phyloP scores from a whole-genome alignment of 352 stramenopile species.

The Phytophthora syringae region DNA sequence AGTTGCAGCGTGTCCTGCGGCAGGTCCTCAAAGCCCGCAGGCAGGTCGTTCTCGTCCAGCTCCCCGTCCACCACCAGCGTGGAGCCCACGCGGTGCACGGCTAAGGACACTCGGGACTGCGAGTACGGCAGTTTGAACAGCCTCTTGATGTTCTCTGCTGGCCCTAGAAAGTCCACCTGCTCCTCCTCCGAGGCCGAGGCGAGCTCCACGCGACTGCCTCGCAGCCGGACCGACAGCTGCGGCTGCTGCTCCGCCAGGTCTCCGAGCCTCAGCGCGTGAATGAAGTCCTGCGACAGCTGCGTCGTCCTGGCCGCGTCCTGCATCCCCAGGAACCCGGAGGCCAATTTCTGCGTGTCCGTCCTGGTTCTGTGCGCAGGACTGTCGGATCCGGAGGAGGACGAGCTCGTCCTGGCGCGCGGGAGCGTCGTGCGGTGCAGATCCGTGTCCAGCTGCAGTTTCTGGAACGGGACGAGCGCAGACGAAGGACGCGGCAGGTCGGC shows the following conservation, averaged over 20 bases:
- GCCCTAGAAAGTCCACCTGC: constrained; percentile 79
- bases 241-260: constrained; percentile 59
- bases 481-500: constrained; percentile 23
- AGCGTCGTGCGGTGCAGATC: constrained; percentile 79
- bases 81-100: constrained; percentile 78
- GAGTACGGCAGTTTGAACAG: constrained; percentile 90
- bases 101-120: constrained; percentile 75
- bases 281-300: constrained; percentile 69
- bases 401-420: constrained; percentile 26
- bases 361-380: constrained; percentile 23
- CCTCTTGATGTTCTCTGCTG: constrained; percentile 87
- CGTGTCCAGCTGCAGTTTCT: constrained; percentile 83
- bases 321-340: constrained; percentile 41
- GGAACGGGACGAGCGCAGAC: constrained; percentile 78
- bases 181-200: constrained; percentile 72
- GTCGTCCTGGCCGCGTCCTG: constrained; percentile 30
- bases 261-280: constrained; percentile 66
- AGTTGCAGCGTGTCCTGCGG: constrained; percentile 65
- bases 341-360: constrained; percentile 41
- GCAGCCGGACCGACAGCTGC: constrained; percentile 76
- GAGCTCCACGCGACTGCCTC: constrained; percentile 72
- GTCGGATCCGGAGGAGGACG: constrained; percentile 17
- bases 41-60: constrained; percentile 71
- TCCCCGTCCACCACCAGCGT: constrained; percentile 87
- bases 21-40: constrained; percentile 68